Evolutionary conservation across 2,329 filamentous ascomycete species (phyloP), one percentile per base, ranked within the genome.

Genomic region (Geosmithia flava): DNA sequence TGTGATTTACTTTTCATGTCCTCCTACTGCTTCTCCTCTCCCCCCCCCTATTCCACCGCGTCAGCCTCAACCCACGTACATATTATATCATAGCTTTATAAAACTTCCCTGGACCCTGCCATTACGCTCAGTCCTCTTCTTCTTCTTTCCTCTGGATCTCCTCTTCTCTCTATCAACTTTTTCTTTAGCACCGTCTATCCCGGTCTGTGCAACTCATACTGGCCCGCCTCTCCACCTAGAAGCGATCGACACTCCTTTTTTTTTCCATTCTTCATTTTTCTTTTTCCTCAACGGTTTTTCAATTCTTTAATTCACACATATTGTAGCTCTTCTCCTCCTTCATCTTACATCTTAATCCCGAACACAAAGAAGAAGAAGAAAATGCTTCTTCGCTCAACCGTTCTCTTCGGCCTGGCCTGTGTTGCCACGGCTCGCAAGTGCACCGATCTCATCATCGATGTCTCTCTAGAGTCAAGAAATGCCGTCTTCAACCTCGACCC

Each of bases 401-500:
- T 48, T 43, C 20, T 47, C 13, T 27, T 48, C 16, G 42, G 45
- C 40, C 40, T 47, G 45, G 50, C 46, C 20, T 45, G 37, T n/a
- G 42, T 48, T 20, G 48, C 46, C 16, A 53, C 60, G 43, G 66
- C 68, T 7, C 61, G 64, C 29, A 57, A 61, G 15, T 73, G 70
- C 56, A 58, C 53, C 39, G 72, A 81, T 51, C 55, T 82, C 30
- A 76, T 69, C 1, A 68, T 85, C 5, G 73, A 77, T 2, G 67
- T 84, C 15, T 61, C 67, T 3, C 70, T 83, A 45, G 68, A 68
- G 2, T 68, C 78, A 0, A 65, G 72, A 20, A 79, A 81, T 49
- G 72, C 62, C 1, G 58, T 72, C 6, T 82, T 81, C 58, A 62
- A 72, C 50, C 49, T 76, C 13, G 53, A 68, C n/a, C 56, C 69